These are phyloP conservation scores for Fabrea salina DNA, from an alignment of 169 alveolate genomes.

Conservation along the genomic window DNA sequence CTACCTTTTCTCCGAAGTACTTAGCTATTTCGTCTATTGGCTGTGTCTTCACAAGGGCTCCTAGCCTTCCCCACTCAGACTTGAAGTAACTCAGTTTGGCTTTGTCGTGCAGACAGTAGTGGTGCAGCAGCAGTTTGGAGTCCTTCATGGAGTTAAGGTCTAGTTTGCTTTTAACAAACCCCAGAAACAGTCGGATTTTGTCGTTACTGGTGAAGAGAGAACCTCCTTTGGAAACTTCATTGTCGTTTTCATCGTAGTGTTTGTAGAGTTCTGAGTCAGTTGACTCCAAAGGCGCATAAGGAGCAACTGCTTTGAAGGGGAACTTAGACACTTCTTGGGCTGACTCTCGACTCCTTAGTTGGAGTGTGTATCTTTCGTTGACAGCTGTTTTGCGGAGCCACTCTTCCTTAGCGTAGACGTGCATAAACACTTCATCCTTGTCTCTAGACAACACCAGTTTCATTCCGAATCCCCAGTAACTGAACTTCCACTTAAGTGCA, in stretches of 20 bases:
- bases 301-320: slow-evolving; percentile 6
- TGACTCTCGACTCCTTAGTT: not conserved
- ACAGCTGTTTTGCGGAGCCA: not conserved
- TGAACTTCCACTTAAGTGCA: too few relatives aligned
- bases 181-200: not conserved
- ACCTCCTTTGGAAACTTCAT: not conserved
- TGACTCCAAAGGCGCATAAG: too few relatives aligned
- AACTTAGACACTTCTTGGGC: not conserved
- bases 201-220: not conserved
- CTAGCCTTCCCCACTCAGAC: slow-evolving; percentile 1
- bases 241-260: not conserved
- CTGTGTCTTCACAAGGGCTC: not conserved
- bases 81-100: not conserved
- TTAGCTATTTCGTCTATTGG: slow-evolving; percentile 14
- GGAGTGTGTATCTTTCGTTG: not conserved
- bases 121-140: not conserved
- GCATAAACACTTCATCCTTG: slow-evolving; percentile 5
- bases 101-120: not conserved
- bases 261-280: not conserved
- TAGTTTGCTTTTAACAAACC: not conserved
- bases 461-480: too few relatives aligned
- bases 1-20: slow-evolving; percentile 39
- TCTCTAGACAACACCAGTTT: too few relatives aligned
- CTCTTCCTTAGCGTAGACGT: slow-evolving; percentile 4
- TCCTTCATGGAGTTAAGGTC: not conserved